Evolutionary conservation across 768 basidiomycete species (phyloP).

Genomic region (Lentinula sp.): DNA sequence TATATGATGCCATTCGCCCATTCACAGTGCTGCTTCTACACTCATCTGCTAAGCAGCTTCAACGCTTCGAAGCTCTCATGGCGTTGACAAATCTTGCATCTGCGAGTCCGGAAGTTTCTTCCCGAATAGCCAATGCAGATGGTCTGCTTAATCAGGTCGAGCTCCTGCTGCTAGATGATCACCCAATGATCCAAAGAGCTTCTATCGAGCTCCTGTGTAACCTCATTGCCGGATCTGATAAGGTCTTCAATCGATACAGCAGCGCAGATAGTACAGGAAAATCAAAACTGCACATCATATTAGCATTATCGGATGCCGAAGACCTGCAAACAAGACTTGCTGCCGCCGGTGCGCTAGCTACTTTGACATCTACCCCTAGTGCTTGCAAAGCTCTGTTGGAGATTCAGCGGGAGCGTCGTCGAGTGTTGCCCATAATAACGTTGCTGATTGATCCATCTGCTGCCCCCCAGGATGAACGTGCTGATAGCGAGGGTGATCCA

Average conservation of each 20-base stretch:
- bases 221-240: slow-evolving; percentile 71
- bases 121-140: slow-evolving; percentile 57
- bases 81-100: slow-evolving; percentile 94
- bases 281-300: slow-evolving; percentile 72
- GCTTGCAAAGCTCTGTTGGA: slow-evolving; percentile 58
- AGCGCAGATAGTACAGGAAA: slow-evolving; percentile 34
- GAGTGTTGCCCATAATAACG: slow-evolving; percentile 59
- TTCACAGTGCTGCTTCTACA: slow-evolving; percentile 69
- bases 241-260: slow-evolving; percentile 69
- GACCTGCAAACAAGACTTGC: slow-evolving; percentile 82
- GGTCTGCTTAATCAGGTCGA: slow-evolving; percentile 64
- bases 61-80: slow-evolving; percentile 92
- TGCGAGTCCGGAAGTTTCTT: slow-evolving; percentile 56
- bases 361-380: slow-evolving; percentile 54
- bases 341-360: slow-evolving; percentile 87
- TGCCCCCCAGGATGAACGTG: slow-evolving; percentile 22
- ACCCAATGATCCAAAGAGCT: slow-evolving; percentile 76
- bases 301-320: slow-evolving; percentile 83
- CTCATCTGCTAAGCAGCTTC: slow-evolving; percentile 62
- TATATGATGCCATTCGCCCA: slow-evolving; percentile 81
- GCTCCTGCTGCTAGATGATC: slow-evolving; percentile 74
- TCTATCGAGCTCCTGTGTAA: slow-evolving; percentile 92
- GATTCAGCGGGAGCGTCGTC: slow-evolving; percentile 59
- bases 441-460: slow-evolving; percentile 60
- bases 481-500: slow-evolving; percentile 29